Percentiles rank a stretch among this genome's conserved stretches.
Conservation (phyloP, 2,329 filamentous ascomycete genomes). For the Ophiocordyceps camponoti-saundersi region DNA sequence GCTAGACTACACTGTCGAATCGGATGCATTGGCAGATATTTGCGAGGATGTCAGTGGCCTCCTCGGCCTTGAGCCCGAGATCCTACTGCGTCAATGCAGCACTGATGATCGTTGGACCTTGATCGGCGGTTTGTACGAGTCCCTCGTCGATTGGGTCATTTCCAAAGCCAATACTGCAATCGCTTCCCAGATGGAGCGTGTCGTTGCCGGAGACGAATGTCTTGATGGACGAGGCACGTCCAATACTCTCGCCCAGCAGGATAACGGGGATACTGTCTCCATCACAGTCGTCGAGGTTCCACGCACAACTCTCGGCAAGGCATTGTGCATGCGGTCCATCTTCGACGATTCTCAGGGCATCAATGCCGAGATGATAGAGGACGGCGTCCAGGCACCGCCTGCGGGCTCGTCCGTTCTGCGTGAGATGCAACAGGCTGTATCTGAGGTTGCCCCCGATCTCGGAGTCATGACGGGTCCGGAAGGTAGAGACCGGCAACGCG, state of each 20-base stretch:
- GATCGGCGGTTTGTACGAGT: slow-evolving; percentile 79
- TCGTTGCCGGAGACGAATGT: slow-evolving; percentile 49
- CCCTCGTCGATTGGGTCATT: slow-evolving; percentile 89
- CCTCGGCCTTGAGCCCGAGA: slow-evolving; percentile 72
- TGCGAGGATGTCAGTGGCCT: slow-evolving; percentile 83
- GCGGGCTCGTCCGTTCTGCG: slow-evolving; percentile 69
- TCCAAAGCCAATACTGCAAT: slow-evolving; percentile 78
- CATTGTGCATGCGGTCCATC: slow-evolving; percentile 71
- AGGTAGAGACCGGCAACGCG: slow-evolving; percentile 57
- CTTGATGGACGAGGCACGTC: slow-evolving; percentile 43
- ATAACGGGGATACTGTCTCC: slow-evolving; percentile 68
- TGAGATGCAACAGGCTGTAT: slow-evolving; percentile 72
- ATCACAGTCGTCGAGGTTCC: slow-evolving; percentile 82
- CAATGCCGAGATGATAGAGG: slow-evolving; percentile 93
- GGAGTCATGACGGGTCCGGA: slow-evolving; percentile 53
- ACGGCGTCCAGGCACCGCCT: slow-evolving; percentile 62
- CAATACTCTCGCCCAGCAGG: slow-evolving; percentile 53
- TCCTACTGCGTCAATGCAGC: slow-evolving; percentile 60
- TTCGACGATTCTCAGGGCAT: slow-evolving; percentile 91
- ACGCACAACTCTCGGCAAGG: slow-evolving; percentile 64
- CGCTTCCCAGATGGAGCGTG: slow-evolving; percentile 51
- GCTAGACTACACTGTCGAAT: slow-evolving; percentile 67
- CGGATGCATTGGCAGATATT: slow-evolving; percentile 66
- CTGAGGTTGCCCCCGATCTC: slow-evolving; percentile 61
- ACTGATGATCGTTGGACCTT: slow-evolving; percentile 72